A percentile compares a stretch with the other conserved stretches of the same genome.
phyloP scores from a whole-genome alignment of 2,329 filamentous ascomycete species.

The Nemania sp. region DNA sequence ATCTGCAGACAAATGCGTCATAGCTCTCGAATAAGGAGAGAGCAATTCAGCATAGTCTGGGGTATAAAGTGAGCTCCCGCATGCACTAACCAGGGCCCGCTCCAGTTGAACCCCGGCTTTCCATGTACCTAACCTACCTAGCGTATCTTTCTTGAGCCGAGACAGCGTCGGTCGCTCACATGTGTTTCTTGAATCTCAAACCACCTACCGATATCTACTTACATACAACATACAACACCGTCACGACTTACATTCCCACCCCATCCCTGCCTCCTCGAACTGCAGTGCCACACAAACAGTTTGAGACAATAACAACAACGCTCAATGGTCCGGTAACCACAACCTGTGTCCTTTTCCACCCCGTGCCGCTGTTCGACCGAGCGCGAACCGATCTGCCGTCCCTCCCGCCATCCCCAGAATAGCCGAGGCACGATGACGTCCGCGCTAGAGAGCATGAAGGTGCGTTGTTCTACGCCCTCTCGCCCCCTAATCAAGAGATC shows the following conservation, averaged over 20 bases:
- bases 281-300: background rate
- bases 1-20: constrained; percentile 21
- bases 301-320: background rate
- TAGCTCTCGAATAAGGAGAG: constrained; percentile 15
- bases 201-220: too few relatives aligned
- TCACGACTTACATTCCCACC: background rate
- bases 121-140: too few relatives aligned
- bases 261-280: background rate
- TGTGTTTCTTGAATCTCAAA: constrained; percentile 19
- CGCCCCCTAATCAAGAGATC: background rate
- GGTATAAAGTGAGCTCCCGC: constrained; percentile 18
- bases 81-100: constrained; percentile 21
- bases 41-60: background rate
- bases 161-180: constrained; percentile 22
- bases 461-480: constrained; percentile 32
- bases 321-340: constrained; percentile 27
- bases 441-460: constrained; percentile 44
- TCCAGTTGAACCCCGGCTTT: constrained; percentile 20
- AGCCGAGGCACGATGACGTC: constrained; percentile 49
- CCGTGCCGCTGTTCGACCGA: constrained; percentile 18
- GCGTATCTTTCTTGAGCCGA: constrained; percentile 30
- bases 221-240: constrained; percentile 8
- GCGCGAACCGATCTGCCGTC: constrained; percentile 17
- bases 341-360: background rate
- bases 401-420: constrained; percentile 29